Conservation (phyloP, 176 grass and related monocot genomes). For the Juncus inflexus region DNA sequence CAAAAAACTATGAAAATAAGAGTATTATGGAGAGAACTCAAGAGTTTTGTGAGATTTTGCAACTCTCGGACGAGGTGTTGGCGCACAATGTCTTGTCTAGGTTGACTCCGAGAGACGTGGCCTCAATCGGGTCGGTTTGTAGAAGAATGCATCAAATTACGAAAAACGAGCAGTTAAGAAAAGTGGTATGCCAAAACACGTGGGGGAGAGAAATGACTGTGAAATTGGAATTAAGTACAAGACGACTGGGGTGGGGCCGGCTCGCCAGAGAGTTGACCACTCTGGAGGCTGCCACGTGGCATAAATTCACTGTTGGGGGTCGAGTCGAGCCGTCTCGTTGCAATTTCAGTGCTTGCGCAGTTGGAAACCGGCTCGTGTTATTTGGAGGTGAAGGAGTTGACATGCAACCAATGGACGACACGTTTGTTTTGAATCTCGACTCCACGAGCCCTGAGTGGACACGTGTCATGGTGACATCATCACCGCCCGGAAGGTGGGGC, state of each 20-base stretch:
- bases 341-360: conserved; percentile 89
- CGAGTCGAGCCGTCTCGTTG: conserved; percentile 90
- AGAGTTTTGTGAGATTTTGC: conserved; percentile 62
- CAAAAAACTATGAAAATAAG: background rate
- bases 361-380: conserved; percentile 84
- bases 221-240: conserved; percentile 77
- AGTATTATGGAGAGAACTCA: background rate
- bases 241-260: conserved; percentile 75
- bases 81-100: conserved; percentile 85
- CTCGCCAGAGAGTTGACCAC: conserved; percentile 96
- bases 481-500: conserved; percentile 86
- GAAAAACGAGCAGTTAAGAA: conserved; percentile 84
- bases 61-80: conserved; percentile 94
- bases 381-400: conserved; percentile 92
- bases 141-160: conserved; percentile 74
- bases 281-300: conserved; percentile 89
- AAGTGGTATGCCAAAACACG: conserved; percentile 87
- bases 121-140: conserved; percentile 86
- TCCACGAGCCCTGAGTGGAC: conserved; percentile 70
- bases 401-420: conserved; percentile 97
- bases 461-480: conserved; percentile 71
- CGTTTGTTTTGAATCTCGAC: conserved; percentile 92
- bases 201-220: conserved; percentile 90
- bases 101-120: conserved; percentile 70
- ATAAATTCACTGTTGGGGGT: conserved; percentile 86